Base-by-base conservation (phyloP, 1,284 basidiomycete species). In the Leccinum pachyderme region DNA sequence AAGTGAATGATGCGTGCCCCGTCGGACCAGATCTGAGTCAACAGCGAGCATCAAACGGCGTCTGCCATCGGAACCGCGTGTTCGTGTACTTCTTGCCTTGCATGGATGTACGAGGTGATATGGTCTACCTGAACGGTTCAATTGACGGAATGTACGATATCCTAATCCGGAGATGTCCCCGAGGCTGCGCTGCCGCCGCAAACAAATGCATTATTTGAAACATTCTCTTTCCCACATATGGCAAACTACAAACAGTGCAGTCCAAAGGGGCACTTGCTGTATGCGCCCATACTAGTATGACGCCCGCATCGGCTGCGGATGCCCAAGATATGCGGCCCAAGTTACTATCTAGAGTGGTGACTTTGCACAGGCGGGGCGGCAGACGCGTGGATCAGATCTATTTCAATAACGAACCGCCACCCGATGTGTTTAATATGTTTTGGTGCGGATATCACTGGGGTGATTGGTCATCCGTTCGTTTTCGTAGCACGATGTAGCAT, bases 221-320 rank as follows among this genome's bases (percentile, higher is more conserved):
- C n/a, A 18, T 18, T 9, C 9, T 39, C 33, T 44, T 33, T 18
- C 27, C 28, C 39, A 11, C 29, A 27, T n/a, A 39, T 7, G 8
- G 27, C 8, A 25, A 29, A 41, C 37, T n/a, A 9, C 5, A 44
- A 54, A 61, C 29, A 56, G 54, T 53, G 50, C 47, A 31, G 3
- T 18, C 13, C 46, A 46, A 48, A 39, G 13, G 43, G 32, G 13
- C 1, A 29, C 52, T 65, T 68, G 67, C 63, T 66, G 64, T 68
- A 57, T 18, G 7, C 7, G 29, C 8, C 5, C 32, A 1, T 39
- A 39, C 18, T 18, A 18, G 18, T 18, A 18, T 18, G 3, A 9
- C 18, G 37, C 53, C 22, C 29, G 18, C 18, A 35, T 24, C 25
- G 31, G 24, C 44, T 51, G 41, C 44, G 43, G 49, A 48, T 27